These are phyloP conservation scores for Arthrobotrys pseudoclavata DNA, from an alignment of 2,329 filamentous ascomycete species.

Conservation along the genomic window DNA sequence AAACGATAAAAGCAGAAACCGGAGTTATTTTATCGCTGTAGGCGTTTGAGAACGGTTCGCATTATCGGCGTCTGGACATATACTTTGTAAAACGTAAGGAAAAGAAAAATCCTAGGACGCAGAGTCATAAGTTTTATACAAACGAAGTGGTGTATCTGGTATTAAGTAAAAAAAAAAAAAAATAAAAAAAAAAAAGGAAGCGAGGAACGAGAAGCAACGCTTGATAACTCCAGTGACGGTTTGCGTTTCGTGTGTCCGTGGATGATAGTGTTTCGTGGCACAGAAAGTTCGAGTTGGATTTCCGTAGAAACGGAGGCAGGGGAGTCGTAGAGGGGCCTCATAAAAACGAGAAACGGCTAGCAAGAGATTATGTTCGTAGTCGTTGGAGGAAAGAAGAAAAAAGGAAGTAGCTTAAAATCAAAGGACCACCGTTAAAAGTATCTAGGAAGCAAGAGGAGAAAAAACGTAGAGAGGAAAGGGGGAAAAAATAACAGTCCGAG, in stretches of 20 bases:
- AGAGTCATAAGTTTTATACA: conserved; percentile 59
- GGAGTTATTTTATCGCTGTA: conserved; percentile 53
- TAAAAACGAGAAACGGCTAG: conserved; percentile 51
- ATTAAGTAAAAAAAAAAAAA: conserved; percentile 50
- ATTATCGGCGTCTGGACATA: conserved; percentile 60
- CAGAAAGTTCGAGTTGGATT: conserved; percentile 52
- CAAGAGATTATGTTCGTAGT: conserved; percentile 44
- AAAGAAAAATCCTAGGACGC: conserved; percentile 13
- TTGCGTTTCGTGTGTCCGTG: conserved; percentile 60
- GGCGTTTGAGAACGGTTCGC: conserved; percentile 42
- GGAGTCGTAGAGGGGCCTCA: conserved; percentile 50
- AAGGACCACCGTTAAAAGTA: conserved; percentile 55
- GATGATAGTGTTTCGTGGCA: conserved; percentile 48
- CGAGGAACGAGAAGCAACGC: conserved; percentile 47
- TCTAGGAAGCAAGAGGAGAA: conserved; percentile 41
- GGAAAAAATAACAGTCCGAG: conserved; percentile 44
- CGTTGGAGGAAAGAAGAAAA: conserved; percentile 45
- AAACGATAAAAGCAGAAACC: conserved; percentile 39
- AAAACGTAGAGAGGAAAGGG: conserved; percentile 18
- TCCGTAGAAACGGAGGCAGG: conserved; percentile 39
- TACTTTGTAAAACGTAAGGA: conserved; percentile 36
- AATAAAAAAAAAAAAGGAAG: conserved; percentile 42
- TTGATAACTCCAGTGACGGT: conserved; percentile 57
- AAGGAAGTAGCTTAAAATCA: conserved; percentile 56
- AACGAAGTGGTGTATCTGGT: conserved; percentile 60